A percentile compares a stretch with the other conserved stretches of the same genome.
These are phyloP conservation scores for Lolium rigidum DNA, from an alignment of 176 grass and related monocot species.

Conservation along the genomic window DNA sequence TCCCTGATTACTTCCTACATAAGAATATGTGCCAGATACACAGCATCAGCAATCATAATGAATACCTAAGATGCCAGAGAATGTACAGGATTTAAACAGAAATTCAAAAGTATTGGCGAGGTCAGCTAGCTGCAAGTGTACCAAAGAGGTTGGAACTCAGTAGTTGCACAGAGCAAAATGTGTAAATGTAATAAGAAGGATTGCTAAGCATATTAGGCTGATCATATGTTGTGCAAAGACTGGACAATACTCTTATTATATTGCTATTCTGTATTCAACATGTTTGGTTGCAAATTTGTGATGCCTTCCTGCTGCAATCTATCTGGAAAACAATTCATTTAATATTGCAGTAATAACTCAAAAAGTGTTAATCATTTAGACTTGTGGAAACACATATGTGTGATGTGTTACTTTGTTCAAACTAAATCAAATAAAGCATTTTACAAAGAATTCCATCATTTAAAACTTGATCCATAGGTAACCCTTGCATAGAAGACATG, in stretches of 20 bases:
- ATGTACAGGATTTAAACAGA: too few species aligned
- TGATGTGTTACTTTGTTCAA: background rate
- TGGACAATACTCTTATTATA: background rate
- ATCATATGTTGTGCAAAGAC: background rate
- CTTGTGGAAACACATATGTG: background rate
- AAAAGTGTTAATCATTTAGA: background rate
- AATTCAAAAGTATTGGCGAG: background rate
- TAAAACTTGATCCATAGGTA: background rate
- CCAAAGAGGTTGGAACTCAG: background rate
- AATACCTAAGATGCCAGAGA: too few species aligned
- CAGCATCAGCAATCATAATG: constrained; percentile 8
- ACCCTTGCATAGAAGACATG: background rate
- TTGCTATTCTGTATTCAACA: background rate
- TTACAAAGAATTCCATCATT: background rate
- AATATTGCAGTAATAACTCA: background rate
- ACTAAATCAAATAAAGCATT: background rate
- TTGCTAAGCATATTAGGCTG: background rate
- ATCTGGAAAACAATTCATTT: background rate
- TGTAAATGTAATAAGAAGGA: background rate
- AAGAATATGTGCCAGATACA: background rate
- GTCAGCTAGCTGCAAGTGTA: background rate
- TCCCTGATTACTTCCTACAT: constrained; percentile 64
- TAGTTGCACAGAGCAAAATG: background rate
- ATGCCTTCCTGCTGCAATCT: background rate
- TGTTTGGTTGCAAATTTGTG: background rate